Conservation (phyloP, 148 eudicot species). For the Camellia lanceoleosa region DNA sequence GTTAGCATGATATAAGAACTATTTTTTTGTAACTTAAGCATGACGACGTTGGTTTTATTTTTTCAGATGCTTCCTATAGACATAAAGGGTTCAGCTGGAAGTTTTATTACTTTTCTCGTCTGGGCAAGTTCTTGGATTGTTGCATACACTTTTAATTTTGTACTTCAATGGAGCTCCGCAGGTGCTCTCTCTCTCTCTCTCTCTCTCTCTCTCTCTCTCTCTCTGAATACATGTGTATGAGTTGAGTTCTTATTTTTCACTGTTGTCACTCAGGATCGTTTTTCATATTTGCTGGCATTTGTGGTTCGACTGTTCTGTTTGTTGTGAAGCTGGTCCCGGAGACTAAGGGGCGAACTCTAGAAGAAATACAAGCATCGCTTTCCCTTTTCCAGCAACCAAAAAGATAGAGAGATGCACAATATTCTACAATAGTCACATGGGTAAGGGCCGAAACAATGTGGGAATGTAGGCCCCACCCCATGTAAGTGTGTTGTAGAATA, state of each 20-base stretch:
- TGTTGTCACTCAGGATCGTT: not conserved
- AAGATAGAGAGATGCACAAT: too few relatives aligned
- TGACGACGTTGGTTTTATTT: not conserved
- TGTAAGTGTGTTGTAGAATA: too few relatives aligned
- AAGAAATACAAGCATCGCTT: conserved; percentile 13
- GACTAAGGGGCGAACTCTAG: conserved; percentile 14
- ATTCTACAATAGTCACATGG: too few relatives aligned
- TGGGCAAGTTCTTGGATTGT: conserved; percentile 28
- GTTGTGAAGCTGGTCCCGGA: conserved; percentile 9
- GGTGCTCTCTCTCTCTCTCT: conserved; percentile 20
- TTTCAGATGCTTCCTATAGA: conserved; percentile 29
- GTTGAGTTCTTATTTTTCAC: not conserved
- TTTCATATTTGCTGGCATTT: not conserved
- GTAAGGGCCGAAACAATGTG: too few relatives aligned
- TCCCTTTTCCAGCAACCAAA: not conserved
- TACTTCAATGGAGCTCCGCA: conserved; percentile 30
- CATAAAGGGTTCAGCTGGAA: conserved; percentile 36
- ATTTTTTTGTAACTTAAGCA: not conserved
- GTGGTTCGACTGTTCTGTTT: not conserved
- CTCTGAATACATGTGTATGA: not conserved
- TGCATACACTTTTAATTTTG: conserved; percentile 29
- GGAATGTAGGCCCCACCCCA: too few relatives aligned
- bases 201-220: conserved; percentile 11
- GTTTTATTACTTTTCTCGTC: conserved; percentile 17
- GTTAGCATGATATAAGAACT: too few relatives aligned